phyloP scores from a whole-genome alignment of 805 yeast genomes.

The Lachancea cidri region DNA sequence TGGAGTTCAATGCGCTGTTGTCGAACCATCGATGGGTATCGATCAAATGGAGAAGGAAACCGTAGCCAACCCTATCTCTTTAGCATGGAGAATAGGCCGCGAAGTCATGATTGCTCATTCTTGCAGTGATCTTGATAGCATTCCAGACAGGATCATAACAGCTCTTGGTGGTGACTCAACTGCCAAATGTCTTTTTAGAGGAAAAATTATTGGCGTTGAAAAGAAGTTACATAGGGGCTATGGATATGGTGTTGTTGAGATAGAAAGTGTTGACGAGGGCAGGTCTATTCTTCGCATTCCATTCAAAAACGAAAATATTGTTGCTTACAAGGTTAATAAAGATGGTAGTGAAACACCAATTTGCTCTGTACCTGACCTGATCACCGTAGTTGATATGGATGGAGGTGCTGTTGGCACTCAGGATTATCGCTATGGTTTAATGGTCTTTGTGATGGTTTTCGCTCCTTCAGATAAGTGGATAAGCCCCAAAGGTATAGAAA shows the following conservation, averaged over 20 bases:
- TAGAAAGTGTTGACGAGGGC: conserved; percentile 21
- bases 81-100: conserved; percentile 45
- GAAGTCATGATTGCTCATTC: conserved; percentile 38
- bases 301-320: conserved; percentile 45
- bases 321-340: conserved; percentile 25
- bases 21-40: conserved; percentile 33
- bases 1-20: conserved; percentile 39
- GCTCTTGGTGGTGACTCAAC: conserved; percentile 31
- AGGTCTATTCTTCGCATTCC: conserved; percentile 34
- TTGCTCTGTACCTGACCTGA: conserved; percentile 43
- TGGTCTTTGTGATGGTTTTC: conserved; percentile 40
- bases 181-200: conserved; percentile 36
- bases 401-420: conserved; percentile 45
- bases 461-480: conserved; percentile 38
- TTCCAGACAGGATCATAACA: conserved; percentile 36
- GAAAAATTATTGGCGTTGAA: conserved; percentile 42
- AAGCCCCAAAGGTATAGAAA: conserved; percentile 32
- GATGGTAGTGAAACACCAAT: conserved; percentile 27
- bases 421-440: conserved; percentile 43
- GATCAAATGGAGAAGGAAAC: conserved; percentile 27
- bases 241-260: conserved; percentile 40
- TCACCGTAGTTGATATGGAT: conserved; percentile 39
- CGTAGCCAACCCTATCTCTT: conserved; percentile 35
- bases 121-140: conserved; percentile 32
- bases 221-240: conserved; percentile 39